Evolutionary conservation across 345 rosid species (phyloP).

Genomic region (Boechera divaricarpa): DNA sequence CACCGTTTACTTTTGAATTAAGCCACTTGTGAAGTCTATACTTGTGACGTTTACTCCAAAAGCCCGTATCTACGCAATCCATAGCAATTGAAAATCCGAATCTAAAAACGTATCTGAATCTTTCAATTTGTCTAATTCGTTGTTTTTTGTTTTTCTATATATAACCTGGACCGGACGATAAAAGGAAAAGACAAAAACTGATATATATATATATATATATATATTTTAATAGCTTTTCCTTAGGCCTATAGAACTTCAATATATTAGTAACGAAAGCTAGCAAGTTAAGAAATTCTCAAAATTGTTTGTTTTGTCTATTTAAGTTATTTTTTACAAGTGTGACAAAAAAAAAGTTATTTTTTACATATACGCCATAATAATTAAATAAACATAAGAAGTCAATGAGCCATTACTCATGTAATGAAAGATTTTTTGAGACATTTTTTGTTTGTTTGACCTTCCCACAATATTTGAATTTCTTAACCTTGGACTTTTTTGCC

Average conservation of each 20-base stretch:
- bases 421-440: slow-evolving; percentile 16
- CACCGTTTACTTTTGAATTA: slow-evolving; percentile 39
- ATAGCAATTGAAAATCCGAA: slow-evolving; percentile 8
- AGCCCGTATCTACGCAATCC: slow-evolving; percentile 22
- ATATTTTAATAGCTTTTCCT: neutral
- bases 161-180: slow-evolving; percentile 2
- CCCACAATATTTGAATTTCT: slow-evolving; percentile 1
- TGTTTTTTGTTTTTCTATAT: neutral
- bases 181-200: slow-evolving; percentile 2
- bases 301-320: neutral
- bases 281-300: neutral
- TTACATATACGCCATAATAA: neutral
- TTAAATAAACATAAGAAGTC: slow-evolving; percentile 21
- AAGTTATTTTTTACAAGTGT: neutral
- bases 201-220: neutral
- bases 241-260: neutral
- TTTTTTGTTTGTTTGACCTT: slow-evolving; percentile 40
- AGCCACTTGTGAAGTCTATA: slow-evolving; percentile 36
- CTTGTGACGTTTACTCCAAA: slow-evolving; percentile 22
- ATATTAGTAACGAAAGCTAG: neutral
- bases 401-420: slow-evolving; percentile 32
- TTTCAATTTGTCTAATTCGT: slow-evolving; percentile 4
- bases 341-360: too few species aligned
- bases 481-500: slow-evolving; percentile 37
- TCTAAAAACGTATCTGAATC: slow-evolving; percentile 15